Base-by-base conservation (phyloP, 2,329 filamentous ascomycete species). In the Coniochaeta prunicola region DNA sequence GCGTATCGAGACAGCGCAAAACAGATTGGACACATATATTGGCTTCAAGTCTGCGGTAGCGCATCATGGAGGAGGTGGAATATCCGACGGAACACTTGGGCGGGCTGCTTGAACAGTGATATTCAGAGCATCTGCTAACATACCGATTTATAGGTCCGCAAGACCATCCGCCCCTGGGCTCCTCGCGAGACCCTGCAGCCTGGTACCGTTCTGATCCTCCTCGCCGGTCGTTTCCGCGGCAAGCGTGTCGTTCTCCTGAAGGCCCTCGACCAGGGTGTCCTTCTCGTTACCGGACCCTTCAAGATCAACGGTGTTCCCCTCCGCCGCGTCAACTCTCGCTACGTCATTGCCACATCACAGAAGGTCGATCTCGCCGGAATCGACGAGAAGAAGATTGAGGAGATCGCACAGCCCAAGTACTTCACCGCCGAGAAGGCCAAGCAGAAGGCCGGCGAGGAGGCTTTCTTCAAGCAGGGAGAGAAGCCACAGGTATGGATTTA, bases 291-390 rank as follows among this genome's bases (percentile, higher is more conserved):
- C 76, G 94, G 94, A 73, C 94, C 94, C 77, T 99, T 97, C 90
- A 99, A 97, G 89, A 89, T 99, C 83, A 99, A 99, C 84, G 94
- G 94, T 80, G 94, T 99, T 68, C 94, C 94, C 70, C 89, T 99
- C 74, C 89, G 94, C 81, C 87, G 90, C 78, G 90, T 96, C 77
- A 96, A 96, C 83, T 84, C 91, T 76, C 88, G 90, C 80, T 96
- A 94, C 81, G 91, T 96, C 76, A 96, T 96, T 77, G 91, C 90
- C 74, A 96, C 91, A 73, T 91, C 88, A 72, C 87, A 88, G 76
- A 90, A 88, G 80, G 84, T 96, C 74, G 88, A 93, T 76, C 79
- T 99, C 73, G 81, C 83, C 68, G 91, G 91, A 73, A 80, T 99
- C 71, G 93, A 97, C 80, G 73, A 89, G 73, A 88, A 89, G 77